These are phyloP conservation scores for Trichoderma breve DNA, from an alignment of 2,329 filamentous ascomycete species.

Conservation along the genomic window DNA sequence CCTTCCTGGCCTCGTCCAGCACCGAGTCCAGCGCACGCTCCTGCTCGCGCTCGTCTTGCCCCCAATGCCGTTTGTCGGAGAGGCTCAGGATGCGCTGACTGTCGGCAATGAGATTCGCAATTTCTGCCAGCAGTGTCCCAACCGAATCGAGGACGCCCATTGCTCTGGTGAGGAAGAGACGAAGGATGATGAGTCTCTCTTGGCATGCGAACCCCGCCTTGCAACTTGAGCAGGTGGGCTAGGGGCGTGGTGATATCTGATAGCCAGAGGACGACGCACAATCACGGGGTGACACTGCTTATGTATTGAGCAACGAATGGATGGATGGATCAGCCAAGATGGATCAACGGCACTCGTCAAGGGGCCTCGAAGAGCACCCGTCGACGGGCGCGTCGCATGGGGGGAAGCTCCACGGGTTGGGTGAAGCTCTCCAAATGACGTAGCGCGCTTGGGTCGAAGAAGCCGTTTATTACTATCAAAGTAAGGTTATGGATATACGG, in stretches of 20 bases:
- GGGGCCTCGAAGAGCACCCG: slow-evolving; percentile 20
- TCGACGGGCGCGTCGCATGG: slow-evolving; percentile 20
- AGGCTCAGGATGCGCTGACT: slow-evolving; percentile 54
- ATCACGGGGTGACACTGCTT: background rate
- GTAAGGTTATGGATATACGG: slow-evolving; percentile 11
- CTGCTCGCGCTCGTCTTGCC: slow-evolving; percentile 59
- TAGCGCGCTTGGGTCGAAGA: background rate
- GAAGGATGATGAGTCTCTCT: background rate
- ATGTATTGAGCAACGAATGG: background rate
- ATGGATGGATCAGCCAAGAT: background rate
- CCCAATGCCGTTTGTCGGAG: slow-evolving; percentile 59
- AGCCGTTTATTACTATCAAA: background rate
- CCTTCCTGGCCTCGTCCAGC: slow-evolving; percentile 59
- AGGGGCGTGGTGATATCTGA: background rate
- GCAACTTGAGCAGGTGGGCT: background rate
- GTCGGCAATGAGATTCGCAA: slow-evolving; percentile 54
- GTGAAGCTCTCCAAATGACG: slow-evolving; percentile 16
- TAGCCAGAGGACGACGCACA: background rate
- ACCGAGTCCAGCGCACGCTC: slow-evolving; percentile 52
- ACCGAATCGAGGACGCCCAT: slow-evolving; percentile 50
- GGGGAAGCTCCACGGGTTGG: slow-evolving; percentile 6
- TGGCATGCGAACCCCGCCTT: slow-evolving; percentile 17
- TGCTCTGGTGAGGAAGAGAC: slow-evolving; percentile 20
- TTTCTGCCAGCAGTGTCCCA: slow-evolving; percentile 56
- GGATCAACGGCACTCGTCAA: slow-evolving; percentile 6